These are phyloP conservation scores for Hygrophorus russula DNA, from an alignment of 768 basidiomycete species.

Conservation along the genomic window DNA sequence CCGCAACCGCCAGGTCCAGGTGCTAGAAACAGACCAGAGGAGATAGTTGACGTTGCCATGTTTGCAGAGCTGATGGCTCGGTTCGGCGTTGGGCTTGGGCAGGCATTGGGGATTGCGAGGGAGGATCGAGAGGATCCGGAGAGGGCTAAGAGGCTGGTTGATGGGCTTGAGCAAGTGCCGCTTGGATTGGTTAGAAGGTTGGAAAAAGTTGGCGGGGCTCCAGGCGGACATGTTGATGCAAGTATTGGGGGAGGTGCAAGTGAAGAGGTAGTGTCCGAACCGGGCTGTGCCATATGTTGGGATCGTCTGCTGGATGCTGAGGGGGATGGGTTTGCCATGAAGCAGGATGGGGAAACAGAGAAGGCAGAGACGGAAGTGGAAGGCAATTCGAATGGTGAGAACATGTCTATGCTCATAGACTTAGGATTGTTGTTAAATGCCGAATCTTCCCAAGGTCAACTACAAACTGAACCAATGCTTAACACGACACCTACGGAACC, in stretches of 20 bases:
- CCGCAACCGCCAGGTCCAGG: background rate
- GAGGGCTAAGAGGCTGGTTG: constrained; percentile 51
- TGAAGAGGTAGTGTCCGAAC: constrained; percentile 20
- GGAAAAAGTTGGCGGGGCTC: constrained; percentile 35
- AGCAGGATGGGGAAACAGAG: constrained; percentile 9
- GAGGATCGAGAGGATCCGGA: constrained; percentile 50
- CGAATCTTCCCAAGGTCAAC: constrained; percentile 1
- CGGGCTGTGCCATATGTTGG: constrained; percentile 68
- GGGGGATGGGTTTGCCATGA: constrained; percentile 17
- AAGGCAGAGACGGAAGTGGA: constrained; percentile 5
- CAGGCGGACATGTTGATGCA: constrained; percentile 13
- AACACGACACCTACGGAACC: constrained; percentile 14
- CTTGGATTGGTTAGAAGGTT: constrained; percentile 54
- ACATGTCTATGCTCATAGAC: too few species aligned
- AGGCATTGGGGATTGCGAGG: constrained; percentile 16
- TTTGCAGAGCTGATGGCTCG: constrained; percentile 4
- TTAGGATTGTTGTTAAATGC: constrained; percentile 3
- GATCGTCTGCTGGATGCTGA: constrained; percentile 47
- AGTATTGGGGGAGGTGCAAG: constrained; percentile 18
- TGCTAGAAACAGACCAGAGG: background rate
- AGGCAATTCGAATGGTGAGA: too few species aligned
- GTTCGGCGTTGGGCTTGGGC: constrained; percentile 12
- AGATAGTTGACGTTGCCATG: constrained; percentile 1
- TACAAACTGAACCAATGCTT: constrained; percentile 4
- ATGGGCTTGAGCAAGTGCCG: constrained; percentile 56